Percentiles rank a stretch among this genome's conserved stretches.
Evolutionary conservation across 2,329 filamentous ascomycete genomes (phyloP).

Genomic region (Talaromyces sp.): DNA sequence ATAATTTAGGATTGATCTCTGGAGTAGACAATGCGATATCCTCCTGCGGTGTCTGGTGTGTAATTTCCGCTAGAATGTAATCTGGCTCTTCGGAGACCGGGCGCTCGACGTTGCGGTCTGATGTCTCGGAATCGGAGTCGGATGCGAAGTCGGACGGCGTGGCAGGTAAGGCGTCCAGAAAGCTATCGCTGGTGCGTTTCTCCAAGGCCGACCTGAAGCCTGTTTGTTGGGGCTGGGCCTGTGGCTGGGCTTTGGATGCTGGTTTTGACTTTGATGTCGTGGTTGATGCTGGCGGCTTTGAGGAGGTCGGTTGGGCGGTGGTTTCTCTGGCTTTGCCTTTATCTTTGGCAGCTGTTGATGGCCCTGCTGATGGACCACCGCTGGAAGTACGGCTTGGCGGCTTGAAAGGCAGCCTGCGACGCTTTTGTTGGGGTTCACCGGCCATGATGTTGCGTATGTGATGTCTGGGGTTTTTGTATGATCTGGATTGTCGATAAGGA

Average conservation of each 20-base stretch:
- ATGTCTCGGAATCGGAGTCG: slow-evolving; percentile 21
- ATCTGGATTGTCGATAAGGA: background rate
- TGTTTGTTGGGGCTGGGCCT: background rate
- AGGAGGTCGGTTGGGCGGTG: slow-evolving; percentile 9
- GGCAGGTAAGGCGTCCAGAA: slow-evolving; percentile 11
- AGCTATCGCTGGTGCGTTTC: background rate
- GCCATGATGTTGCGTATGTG: slow-evolving; percentile 23
- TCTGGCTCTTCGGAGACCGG: slow-evolving; percentile 46
- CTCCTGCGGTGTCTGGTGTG: slow-evolving; percentile 26
- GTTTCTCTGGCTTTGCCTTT: slow-evolving; percentile 26
- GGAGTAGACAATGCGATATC: slow-evolving; percentile 41
- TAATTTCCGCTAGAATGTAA: slow-evolving; percentile 52
- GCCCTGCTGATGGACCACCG: slow-evolving; percentile 28
- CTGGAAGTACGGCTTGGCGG: slow-evolving; percentile 42
- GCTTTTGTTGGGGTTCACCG: slow-evolving; percentile 39
- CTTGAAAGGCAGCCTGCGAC: slow-evolving; percentile 48
- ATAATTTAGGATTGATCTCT: slow-evolving; percentile 70
- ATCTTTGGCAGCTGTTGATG: slow-evolving; percentile 23
- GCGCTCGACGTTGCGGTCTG: slow-evolving; percentile 18
- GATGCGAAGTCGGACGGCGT: slow-evolving; percentile 23
- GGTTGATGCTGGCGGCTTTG: background rate
- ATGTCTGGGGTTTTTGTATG: background rate
- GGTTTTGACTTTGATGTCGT: slow-evolving; percentile 15
- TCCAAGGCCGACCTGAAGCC: no score
- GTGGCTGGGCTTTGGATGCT: slow-evolving; percentile 8